Conservation (phyloP, 129 eudicot species). For the Helianthus annuus region DNA sequence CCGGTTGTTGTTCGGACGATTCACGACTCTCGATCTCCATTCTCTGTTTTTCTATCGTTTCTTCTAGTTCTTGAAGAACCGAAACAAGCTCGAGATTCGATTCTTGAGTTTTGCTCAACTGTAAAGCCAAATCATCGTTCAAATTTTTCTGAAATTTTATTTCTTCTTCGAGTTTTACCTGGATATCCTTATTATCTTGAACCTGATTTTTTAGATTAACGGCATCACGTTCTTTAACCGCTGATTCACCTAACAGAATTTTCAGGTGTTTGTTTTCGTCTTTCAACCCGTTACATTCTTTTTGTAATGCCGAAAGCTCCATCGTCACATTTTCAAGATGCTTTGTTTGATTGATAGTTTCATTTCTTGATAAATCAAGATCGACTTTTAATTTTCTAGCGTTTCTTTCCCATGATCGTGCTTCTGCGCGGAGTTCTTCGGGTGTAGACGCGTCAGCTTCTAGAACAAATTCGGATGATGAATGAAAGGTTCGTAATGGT, state of each 20-base stretch:
- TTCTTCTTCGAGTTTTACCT: constrained; percentile 59
- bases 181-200: constrained; percentile 39
- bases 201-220: constrained; percentile 39
- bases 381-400: constrained; percentile 61
- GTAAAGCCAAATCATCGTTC: constrained; percentile 45
- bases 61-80: constrained; percentile 77
- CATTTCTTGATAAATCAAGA: constrained; percentile 56
- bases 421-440: constrained; percentile 70
- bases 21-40: constrained; percentile 49
- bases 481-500: constrained; percentile 41
- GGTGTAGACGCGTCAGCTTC: constrained; percentile 43
- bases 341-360: constrained; percentile 48
- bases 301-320: constrained; percentile 60
- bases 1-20: constrained; percentile 25
- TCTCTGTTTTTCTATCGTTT: constrained; percentile 65
- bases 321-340: constrained; percentile 39
- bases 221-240: constrained; percentile 36
- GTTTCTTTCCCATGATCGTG: constrained; percentile 78
- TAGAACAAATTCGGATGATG: constrained; percentile 40
- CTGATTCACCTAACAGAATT: constrained; percentile 45
- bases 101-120: constrained; percentile 66
- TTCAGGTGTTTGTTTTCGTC: constrained; percentile 57
- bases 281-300: constrained; percentile 53
- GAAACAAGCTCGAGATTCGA: constrained; percentile 71
- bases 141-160: constrained; percentile 48